These are phyloP conservation scores for Mycena capillaripes DNA, from an alignment of 768 basidiomycete genomes.

Conservation along the genomic window DNA sequence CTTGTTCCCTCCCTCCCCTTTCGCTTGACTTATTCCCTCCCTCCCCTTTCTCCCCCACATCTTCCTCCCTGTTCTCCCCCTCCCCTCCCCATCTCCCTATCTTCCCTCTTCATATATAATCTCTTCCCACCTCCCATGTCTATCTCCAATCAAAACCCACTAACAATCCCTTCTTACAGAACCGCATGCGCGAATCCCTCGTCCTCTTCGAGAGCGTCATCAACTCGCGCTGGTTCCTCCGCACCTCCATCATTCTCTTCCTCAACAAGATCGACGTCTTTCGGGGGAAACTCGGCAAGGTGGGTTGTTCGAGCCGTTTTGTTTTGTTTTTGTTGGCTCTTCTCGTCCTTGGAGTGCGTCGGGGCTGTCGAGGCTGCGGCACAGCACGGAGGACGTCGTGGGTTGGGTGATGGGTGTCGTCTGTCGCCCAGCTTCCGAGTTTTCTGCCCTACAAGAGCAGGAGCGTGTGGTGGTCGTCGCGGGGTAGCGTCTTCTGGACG, in stretches of 20 bases:
- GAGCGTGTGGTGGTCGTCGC: no score
- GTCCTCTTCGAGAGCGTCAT: constrained; percentile 84
- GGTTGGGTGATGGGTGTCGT: no score
- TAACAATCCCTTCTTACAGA: constrained; percentile 52
- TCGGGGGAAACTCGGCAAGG: constrained; percentile 61
- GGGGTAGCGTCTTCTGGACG: no score
- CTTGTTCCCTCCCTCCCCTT: background rate
- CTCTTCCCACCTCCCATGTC: background rate
- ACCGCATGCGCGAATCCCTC: constrained; percentile 83
- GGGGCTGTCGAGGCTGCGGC: no score
- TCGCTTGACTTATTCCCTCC: background rate
- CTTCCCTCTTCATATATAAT: no score
- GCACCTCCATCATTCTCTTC: constrained; percentile 77
- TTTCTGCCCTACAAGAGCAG: no score
- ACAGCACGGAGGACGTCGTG: no score
- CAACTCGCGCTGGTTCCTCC: constrained; percentile 84
- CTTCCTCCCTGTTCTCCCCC: background rate
- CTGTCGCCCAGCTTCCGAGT: no score
- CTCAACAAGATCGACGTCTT: constrained; percentile 84
- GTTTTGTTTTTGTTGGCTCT: background rate
- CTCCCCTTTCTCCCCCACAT: background rate
- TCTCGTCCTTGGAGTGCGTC: background rate
- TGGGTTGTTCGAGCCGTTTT: background rate
- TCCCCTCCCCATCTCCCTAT: background rate
- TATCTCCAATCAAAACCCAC: background rate